Percentiles rank a stretch among this genome's conserved stretches.
phyloP scores from a whole-genome alignment of 805 yeast species.

The Metschnikowia sp. region DNA sequence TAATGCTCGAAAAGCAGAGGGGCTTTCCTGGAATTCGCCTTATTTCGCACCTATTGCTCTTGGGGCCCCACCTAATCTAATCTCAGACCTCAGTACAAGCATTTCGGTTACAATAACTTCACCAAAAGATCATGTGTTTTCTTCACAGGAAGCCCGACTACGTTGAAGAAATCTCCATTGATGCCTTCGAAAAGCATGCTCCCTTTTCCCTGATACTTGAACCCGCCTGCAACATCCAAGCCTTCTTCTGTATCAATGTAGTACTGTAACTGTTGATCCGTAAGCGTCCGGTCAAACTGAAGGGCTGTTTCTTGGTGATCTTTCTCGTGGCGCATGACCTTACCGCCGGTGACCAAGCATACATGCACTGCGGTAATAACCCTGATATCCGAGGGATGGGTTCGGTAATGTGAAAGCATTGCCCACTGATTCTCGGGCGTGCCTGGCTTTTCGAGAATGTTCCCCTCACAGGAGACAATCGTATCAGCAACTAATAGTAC shows the following conservation, averaged over 20 bases:
- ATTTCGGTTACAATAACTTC: neutral
- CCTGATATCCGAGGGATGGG: slow-evolving; percentile 17
- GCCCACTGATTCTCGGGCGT: slow-evolving; percentile 25
- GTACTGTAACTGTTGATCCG: slow-evolving; percentile 52
- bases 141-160: slow-evolving; percentile 76
- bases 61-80: neutral
- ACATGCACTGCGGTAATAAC: slow-evolving; percentile 37
- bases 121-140: slow-evolving; percentile 6
- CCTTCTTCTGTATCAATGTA: slow-evolving; percentile 79
- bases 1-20: too few species aligned
- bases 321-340: neutral
- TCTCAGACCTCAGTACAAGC: too few species aligned
- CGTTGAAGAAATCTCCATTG: slow-evolving; percentile 80
- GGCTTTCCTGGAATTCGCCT: too few species aligned
- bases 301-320: slow-evolving; percentile 37
- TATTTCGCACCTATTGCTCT: neutral
- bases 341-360: slow-evolving; percentile 15
- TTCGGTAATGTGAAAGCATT: slow-evolving; percentile 27
- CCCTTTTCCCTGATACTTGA: slow-evolving; percentile 74
- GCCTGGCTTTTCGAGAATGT: slow-evolving; percentile 75
- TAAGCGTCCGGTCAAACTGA: slow-evolving; percentile 46
- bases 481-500: slow-evolving; percentile 75
- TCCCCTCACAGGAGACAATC: slow-evolving; percentile 54
- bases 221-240: slow-evolving; percentile 85
- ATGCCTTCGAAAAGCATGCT: slow-evolving; percentile 59